A percentile compares a stretch with the other conserved stretches of the same genome.
These are phyloP conservation scores for Rhodotorula sp. DNA, from an alignment of 1,284 basidiomycete genomes.

Conservation along the genomic window DNA sequence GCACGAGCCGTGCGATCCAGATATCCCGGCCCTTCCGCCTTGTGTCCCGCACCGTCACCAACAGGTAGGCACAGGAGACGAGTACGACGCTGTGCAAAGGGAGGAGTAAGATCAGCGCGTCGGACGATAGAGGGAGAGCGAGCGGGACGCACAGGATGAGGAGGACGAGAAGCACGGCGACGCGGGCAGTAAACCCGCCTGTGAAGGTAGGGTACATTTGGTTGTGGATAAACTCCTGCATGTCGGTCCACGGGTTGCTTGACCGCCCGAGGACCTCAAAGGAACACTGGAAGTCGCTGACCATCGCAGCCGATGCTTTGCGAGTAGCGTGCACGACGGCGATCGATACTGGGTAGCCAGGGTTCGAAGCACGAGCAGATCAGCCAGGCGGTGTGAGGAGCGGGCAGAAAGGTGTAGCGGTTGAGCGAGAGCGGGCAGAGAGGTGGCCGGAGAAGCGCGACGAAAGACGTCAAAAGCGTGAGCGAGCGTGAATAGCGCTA, in stretches of 20 bases:
- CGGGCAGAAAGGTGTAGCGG: too few relatives aligned
- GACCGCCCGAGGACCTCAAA: not conserved
- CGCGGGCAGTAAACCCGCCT: not conserved
- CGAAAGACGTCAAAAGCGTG: too few relatives aligned
- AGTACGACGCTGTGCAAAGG: constrained; percentile 7
- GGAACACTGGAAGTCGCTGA: not conserved
- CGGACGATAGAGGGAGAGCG: too few relatives aligned
- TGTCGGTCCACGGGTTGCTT: constrained; percentile 3
- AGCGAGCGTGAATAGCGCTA: too few relatives aligned
- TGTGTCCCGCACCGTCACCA: constrained; percentile 3
- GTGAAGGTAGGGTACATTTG: constrained; percentile 26
- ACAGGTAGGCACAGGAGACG: constrained; percentile 13
- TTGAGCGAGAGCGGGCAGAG: too few relatives aligned
- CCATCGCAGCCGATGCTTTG: too few relatives aligned
- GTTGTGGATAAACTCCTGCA: not conserved
- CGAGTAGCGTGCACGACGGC: too few relatives aligned
- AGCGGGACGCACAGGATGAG: constrained; percentile 9
- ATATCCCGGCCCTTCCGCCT: not conserved
- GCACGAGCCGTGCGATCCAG: constrained; percentile 11
- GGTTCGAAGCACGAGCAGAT: too few relatives aligned
- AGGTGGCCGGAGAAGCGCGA: too few relatives aligned
- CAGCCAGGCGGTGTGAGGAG: too few relatives aligned
- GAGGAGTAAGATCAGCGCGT: not conserved
- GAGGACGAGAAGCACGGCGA: constrained; percentile 3
- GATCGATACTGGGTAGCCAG: too few relatives aligned